Conservation (phyloP, 1,284 basidiomycete genomes). For the Papiliotrema flavescens region DNA sequence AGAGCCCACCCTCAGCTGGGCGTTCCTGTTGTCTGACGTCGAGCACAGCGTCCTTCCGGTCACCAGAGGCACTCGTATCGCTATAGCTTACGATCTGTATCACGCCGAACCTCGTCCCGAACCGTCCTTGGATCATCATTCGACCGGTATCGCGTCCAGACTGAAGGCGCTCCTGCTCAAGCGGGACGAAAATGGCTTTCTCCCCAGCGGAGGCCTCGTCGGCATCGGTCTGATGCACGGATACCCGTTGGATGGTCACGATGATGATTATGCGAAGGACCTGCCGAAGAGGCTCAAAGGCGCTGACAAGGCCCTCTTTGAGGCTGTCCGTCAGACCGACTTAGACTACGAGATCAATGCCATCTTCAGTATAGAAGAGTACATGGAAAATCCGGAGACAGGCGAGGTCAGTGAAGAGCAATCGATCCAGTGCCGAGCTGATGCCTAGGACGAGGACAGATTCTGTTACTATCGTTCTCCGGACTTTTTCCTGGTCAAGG, state of each 20-base stretch:
- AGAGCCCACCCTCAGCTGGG: constrained; percentile 10
- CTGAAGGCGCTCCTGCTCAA: not conserved
- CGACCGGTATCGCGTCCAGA: too few relatives aligned
- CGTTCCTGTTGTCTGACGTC: constrained; percentile 50
- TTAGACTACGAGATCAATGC: not conserved
- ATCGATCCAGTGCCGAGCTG: too few relatives aligned
- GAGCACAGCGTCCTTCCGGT: constrained; percentile 53
- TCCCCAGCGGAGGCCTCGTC: not conserved
- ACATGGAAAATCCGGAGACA: too few relatives aligned
- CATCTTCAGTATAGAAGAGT: not conserved
- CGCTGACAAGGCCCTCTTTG: not conserved
- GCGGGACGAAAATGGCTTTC: not conserved
- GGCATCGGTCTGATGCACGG: not conserved
- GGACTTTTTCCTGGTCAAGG: not conserved
- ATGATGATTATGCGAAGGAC: not conserved
- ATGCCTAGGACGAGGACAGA: too few relatives aligned
- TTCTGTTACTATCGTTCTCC: not conserved
- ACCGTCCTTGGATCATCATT: too few relatives aligned
- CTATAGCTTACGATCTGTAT: constrained; percentile 49
- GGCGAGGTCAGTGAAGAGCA: not conserved
- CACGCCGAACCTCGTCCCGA: not conserved
- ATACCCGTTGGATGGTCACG: not conserved
- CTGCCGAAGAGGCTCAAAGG: not conserved
- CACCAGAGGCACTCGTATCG: constrained; percentile 49
- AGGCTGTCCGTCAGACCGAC: not conserved